Base-by-base conservation (phyloP, 768 basidiomycete species). In the Collybia sp. region DNA sequence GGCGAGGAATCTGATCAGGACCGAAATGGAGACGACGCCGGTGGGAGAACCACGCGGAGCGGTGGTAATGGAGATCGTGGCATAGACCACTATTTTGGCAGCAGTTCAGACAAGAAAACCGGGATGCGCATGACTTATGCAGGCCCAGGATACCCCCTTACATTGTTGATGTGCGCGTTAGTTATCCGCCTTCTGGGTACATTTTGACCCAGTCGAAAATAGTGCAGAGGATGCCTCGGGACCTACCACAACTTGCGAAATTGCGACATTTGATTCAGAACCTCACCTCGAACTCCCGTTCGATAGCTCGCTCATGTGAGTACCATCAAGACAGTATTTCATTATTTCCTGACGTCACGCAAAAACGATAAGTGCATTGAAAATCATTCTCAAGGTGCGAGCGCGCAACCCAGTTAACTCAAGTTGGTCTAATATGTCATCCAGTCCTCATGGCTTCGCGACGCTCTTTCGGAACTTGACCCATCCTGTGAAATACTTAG, bases 391-490 rank as follows among this genome's bases (percentile, higher is more conserved):
- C 58, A 93, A 92, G 72, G 88, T 84, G 46, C 39, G 66, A 49
- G 11, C 15, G 42, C 30, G 39, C 30, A 30, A 39, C 15, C 15
- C n/a, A 8, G 13, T 18, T 37, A 36, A 18, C 8, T 30, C 9
- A 5, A 13, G 2, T 38, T 30, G n/a, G 42, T 32, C 41, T 34
- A 46, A 46, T 19, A 15, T 5, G 33, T n/a, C n/a, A n/a, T 13
- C 44, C 46, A 73, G 80, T 95, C 94, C 2, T 93, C 88, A 5
- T 94, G 93, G 90, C 83, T 98, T 30, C 83, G 89, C 36, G 93
- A 96, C 48, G 93, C 94, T 0, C 76, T 97, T 12, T 83, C 85
- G 10, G 95, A 97, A 58, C 73, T 99, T 12, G 93, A 97, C 54
- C 79, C 91, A 13, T 88, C 91, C 0, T 91, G 85, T 59, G 83